Evolutionary conservation across 2,329 filamentous ascomycete genomes (phyloP).

Genomic region (Xylaria sp.): DNA sequence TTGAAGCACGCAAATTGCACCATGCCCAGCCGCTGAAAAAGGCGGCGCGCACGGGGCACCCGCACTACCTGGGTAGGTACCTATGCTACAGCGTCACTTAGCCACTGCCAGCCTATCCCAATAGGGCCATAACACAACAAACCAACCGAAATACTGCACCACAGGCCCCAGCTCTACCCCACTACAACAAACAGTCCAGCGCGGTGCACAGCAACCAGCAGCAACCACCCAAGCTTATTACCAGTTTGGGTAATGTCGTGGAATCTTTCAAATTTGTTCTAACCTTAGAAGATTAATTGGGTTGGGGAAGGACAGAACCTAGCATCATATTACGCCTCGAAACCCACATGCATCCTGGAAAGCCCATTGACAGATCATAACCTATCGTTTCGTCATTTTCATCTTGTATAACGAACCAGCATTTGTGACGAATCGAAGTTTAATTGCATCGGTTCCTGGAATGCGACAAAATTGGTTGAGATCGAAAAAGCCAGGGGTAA

Average conservation of each 20-base stretch:
- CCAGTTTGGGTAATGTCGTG: constrained; percentile 27
- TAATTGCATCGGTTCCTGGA: background rate
- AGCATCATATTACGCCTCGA: constrained; percentile 14
- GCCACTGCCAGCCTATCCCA: constrained; percentile 24
- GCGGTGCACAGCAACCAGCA: constrained; percentile 45
- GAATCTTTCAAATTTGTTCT: constrained; percentile 12
- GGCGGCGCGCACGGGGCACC: constrained; percentile 28
- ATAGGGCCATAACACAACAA: constrained; percentile 48
- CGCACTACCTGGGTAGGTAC: constrained; percentile 3
- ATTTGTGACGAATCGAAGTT: background rate
- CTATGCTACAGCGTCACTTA: constrained; percentile 2
- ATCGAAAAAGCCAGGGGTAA: too few species aligned
- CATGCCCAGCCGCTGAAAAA: constrained; percentile 13
- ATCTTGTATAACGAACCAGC: background rate
- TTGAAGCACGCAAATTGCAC: constrained; percentile 31
- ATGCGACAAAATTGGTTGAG: too few species aligned
- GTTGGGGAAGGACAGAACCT: background rate
- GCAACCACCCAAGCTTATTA: constrained; percentile 40
- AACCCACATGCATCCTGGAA: constrained; percentile 16
- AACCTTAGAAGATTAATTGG: background rate
- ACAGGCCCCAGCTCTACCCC: constrained; percentile 40
- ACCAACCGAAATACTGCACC: constrained; percentile 43
- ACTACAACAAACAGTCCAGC: constrained; percentile 38
- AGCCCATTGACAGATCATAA: background rate
- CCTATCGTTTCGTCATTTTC: background rate